Conservation (phyloP, 768 basidiomycete genomes). For the Tricholomella constricta region DNA sequence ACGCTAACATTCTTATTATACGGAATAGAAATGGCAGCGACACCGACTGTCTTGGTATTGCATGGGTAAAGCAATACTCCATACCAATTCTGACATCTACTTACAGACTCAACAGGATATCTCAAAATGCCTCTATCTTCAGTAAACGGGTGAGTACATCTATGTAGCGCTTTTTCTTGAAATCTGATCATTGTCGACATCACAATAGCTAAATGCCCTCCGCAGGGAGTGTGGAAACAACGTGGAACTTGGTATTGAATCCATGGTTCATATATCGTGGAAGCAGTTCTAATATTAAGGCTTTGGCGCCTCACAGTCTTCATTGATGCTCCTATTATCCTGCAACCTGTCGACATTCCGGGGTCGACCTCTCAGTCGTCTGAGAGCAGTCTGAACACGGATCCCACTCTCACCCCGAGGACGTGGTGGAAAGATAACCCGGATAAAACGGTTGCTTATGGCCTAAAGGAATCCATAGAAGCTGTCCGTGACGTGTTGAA, state of each 20-base stretch:
- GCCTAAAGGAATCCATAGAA: slow-evolving; percentile 59
- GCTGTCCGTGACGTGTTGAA: slow-evolving; percentile 58
- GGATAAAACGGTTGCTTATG: slow-evolving; percentile 51
- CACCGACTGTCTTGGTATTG: slow-evolving; percentile 38
- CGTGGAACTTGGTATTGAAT: slow-evolving; percentile 59
- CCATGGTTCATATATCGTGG: background rate
- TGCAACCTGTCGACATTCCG: slow-evolving; percentile 63
- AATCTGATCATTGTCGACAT: background rate
- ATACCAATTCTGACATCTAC: background rate
- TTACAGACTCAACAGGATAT: slow-evolving; percentile 45
- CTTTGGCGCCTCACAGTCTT: slow-evolving; percentile 53
- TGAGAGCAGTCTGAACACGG: slow-evolving; percentile 29
- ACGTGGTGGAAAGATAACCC: slow-evolving; percentile 71
- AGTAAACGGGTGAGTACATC: slow-evolving; percentile 63
- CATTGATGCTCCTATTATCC: slow-evolving; percentile 67
- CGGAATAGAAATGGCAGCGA: slow-evolving; percentile 18
- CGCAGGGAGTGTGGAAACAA: slow-evolving; percentile 67
- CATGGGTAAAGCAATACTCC: slow-evolving; percentile 38
- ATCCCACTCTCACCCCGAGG: slow-evolving; percentile 58
- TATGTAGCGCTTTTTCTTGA: background rate
- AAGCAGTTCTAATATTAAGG: background rate
- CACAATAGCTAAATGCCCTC: slow-evolving; percentile 64
- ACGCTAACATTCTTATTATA: slow-evolving; percentile 1
- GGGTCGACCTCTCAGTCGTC: slow-evolving; percentile 29
- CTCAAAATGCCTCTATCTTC: slow-evolving; percentile 71